Conservation (phyloP, 2,329 filamentous ascomycete species). For the Chrysoporthe deuterocubensis region DNA sequence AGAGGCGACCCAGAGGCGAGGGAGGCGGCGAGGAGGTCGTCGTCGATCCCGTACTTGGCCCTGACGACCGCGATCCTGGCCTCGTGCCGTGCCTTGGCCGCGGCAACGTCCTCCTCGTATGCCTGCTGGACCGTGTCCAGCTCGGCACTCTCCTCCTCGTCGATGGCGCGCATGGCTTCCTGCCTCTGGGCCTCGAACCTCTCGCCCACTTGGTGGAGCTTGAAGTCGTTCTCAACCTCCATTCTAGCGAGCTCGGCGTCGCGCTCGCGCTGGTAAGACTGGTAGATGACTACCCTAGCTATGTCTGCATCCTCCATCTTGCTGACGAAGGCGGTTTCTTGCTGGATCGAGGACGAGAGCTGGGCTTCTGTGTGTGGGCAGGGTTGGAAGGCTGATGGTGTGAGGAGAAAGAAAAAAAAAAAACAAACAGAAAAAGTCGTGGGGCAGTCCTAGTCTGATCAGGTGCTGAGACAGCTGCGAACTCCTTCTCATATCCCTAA, state of each 20-base stretch:
- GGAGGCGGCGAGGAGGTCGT: not conserved
- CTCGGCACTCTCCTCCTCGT: not conserved
- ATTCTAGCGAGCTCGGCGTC: conserved; percentile 1
- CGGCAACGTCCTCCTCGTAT: not conserved
- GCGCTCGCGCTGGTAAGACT: not conserved
- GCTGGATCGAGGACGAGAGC: no score
- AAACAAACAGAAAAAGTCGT: no score
- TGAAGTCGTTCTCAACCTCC: not conserved
- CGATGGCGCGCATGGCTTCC: not conserved
- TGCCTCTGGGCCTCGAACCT: not conserved
- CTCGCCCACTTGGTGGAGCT: not conserved
- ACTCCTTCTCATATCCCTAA: no score
- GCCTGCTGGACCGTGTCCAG: not conserved
- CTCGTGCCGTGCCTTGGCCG: not conserved
- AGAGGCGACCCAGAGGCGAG: not conserved
- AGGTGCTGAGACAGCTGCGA: no score
- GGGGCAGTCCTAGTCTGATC: no score
- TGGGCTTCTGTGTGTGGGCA: no score
- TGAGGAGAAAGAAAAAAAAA: no score
- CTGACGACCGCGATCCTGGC: not conserved
- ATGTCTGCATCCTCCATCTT: not conserved
- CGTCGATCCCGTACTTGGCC: not conserved
- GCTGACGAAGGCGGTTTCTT: not conserved
- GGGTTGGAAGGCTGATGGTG: no score
- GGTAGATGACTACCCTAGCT: not conserved